These are phyloP conservation scores for Naganishia cerealis DNA, from an alignment of 1,284 basidiomycete genomes.

Conservation along the genomic window DNA sequence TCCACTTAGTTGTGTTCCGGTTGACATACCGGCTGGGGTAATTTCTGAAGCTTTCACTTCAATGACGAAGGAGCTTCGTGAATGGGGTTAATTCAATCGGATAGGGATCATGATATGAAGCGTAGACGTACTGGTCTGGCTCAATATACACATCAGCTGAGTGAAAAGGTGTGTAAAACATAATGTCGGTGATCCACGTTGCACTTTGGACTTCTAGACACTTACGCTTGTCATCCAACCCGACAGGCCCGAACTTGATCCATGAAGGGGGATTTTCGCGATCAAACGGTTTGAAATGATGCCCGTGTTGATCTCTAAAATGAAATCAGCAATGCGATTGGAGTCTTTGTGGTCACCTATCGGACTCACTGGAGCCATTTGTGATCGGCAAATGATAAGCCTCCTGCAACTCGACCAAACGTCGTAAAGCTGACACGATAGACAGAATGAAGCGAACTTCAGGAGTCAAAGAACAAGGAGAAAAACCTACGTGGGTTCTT, in stretches of 20 bases:
- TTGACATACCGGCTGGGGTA: conserved; percentile 63
- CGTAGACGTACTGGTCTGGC: conserved; percentile 48
- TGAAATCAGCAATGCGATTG: neutral
- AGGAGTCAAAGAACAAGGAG: neutral
- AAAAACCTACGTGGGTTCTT: conserved; percentile 61
- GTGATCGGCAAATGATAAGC: conserved; percentile 78
- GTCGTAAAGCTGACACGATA: conserved; percentile 44
- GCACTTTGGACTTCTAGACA: neutral
- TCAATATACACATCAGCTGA: conserved; percentile 55
- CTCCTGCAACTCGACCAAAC: conserved; percentile 83
- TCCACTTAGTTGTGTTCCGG: neutral
- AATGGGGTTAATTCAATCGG: neutral
- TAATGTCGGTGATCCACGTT: neutral
- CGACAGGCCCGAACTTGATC: conserved; percentile 45
- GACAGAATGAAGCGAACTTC: neutral
- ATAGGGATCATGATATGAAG: neutral
- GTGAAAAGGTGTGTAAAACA: neutral
- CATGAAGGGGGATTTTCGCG: conserved; percentile 46
- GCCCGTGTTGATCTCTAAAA: conserved; percentile 47
- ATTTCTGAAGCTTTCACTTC: conserved; percentile 90
- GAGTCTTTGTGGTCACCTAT: neutral
- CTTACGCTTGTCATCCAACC: conserved; percentile 54
- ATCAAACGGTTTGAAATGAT: conserved; percentile 53
- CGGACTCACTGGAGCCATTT: conserved; percentile 61
- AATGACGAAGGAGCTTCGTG: conserved; percentile 60